Base-by-base conservation (phyloP, 768 basidiomycete genomes). In the Leccinum incarnatum region DNA sequence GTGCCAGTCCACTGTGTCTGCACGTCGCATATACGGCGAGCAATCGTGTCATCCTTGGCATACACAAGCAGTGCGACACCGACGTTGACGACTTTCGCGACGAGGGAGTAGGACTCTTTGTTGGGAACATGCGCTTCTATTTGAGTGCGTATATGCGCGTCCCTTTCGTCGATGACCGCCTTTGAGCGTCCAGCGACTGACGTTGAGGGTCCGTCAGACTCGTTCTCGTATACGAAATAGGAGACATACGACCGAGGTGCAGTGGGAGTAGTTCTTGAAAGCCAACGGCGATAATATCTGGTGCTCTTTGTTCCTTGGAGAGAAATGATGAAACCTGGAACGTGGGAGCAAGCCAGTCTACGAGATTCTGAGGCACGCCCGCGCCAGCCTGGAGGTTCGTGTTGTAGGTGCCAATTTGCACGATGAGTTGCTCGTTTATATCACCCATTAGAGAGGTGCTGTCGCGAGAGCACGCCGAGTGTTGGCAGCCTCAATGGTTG, bases 241-340 rank as follows among this genome's bases (percentile, higher is more conserved):
- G n/a, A 54, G 55, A 85, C 89, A 65, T 74, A 93, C 90, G 80
- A 61, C 91, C 89, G 42, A 94, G 85, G 69, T 95, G 91, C 3
- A 98, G 79, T 7, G 94, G 95, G 11, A 96, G 79, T 25, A 97
- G 79, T 71, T 98, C 96, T 71, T 98, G 96, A 62, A 97, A 95
- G 2, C 93, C 93, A 54, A 98, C 89, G 6, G 87, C 95, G 46
- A 96, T 82, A 34, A 95, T 83, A 70, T 95, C 93, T 42, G 95
- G 93, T 5, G 91, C 84, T 57, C 84, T 77, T 55, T 75, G 73
- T 66, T 83, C 77, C 54, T 79, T 81, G 34, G 87, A 79, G 32
- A 92, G 83, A 74, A 91, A 86, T 54, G 78, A 78, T 37, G 90
- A 88, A 8, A 91, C 88, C 57, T 86, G 85, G 9, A 94, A 74